A percentile compares a stretch with the other conserved stretches of the same genome.
Conservation (phyloP, 78 protist genomes). For the Dictyostelium citrinum region DNA sequence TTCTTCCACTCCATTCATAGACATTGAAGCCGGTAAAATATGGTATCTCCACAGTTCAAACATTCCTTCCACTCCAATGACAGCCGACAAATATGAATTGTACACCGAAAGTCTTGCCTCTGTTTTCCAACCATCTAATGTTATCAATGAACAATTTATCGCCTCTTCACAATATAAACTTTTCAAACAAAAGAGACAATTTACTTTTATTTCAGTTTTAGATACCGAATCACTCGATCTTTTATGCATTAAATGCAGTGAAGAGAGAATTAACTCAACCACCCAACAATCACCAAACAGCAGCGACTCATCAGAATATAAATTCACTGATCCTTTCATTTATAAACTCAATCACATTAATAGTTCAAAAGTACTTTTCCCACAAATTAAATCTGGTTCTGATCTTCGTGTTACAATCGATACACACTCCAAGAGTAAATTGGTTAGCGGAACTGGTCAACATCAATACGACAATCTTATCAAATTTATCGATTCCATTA, state of each 20-base stretch:
- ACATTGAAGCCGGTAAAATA: slow-evolving; percentile 54
- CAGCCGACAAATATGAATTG: slow-evolving; percentile 60
- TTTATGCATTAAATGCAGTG: slow-evolving; percentile 34
- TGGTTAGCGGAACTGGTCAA: not conserved
- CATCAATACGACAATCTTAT: slow-evolving; percentile 20
- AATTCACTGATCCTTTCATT: slow-evolving; percentile 15
- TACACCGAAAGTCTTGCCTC: slow-evolving; percentile 55
- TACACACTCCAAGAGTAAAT: slow-evolving; percentile 13
- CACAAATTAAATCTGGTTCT: slow-evolving; percentile 29
- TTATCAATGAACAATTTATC: slow-evolving; percentile 21
- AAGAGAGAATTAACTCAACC: slow-evolving; percentile 17
- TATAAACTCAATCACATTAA: slow-evolving; percentile 27
- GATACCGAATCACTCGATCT: slow-evolving; percentile 71
- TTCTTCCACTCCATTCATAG: slow-evolving; percentile 29
- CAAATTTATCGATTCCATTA: slow-evolving; percentile 33
- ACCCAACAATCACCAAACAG: not conserved
- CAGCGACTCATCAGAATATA: not conserved
- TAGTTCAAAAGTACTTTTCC: slow-evolving; percentile 50
- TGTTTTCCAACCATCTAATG: slow-evolving; percentile 39
- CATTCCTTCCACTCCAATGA: slow-evolving; percentile 67
- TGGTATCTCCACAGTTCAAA: slow-evolving; percentile 29
- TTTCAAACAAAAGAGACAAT: slow-evolving; percentile 53
- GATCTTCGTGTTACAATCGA: slow-evolving; percentile 50
- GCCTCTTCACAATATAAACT: not conserved
- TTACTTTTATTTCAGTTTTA: slow-evolving; percentile 16